A percentile compares a stretch with the other conserved stretches of the same genome.
phyloP scores from a whole-genome alignment of 331 rosid genomes.

The Malus hybrid region DNA sequence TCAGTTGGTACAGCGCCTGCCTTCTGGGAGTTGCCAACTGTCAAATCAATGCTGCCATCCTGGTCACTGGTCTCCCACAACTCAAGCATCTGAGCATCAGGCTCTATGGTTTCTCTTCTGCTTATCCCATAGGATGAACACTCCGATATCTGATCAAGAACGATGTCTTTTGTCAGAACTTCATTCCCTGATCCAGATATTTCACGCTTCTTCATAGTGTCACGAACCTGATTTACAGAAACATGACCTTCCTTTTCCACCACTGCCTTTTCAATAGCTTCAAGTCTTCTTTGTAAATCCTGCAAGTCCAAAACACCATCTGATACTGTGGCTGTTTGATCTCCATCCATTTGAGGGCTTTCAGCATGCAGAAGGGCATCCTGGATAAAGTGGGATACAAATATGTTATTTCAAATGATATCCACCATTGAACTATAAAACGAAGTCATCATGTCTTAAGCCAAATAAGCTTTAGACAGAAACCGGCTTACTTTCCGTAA shows the following conservation, averaged over 20 bases:
- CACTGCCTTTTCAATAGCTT: conserved; percentile 51
- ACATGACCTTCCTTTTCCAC: conserved; percentile 28
- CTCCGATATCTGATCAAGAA: conserved; percentile 90
- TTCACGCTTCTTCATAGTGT: conserved; percentile 19
- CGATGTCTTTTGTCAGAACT: conserved; percentile 85
- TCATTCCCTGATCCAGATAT: conserved; percentile 58
- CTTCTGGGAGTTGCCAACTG: conserved; percentile 50
- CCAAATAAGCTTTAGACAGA: neutral
- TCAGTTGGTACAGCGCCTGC: conserved; percentile 15
- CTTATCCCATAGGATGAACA: conserved; percentile 60
- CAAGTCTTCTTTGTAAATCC: conserved; percentile 63
- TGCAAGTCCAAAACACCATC: conserved; percentile 46
- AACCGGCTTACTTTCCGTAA: neutral
- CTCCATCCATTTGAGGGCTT: conserved; percentile 31
- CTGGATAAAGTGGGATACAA: conserved; percentile 35
- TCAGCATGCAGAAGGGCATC: conserved; percentile 30
- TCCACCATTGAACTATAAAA: neutral
- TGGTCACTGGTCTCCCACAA: conserved; percentile 74
- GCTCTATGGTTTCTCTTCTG: conserved; percentile 41
- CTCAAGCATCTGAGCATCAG: conserved; percentile 71
- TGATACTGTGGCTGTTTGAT: conserved; percentile 24
- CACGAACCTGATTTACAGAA: conserved; percentile 27
- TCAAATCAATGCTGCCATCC: conserved; percentile 65
- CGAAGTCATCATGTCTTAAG: neutral
- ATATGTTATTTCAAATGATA: conserved; percentile 3